Evolutionary conservation across 805 yeast species (phyloP).

Genomic region (Metschnikowia vanudenii): DNA sequence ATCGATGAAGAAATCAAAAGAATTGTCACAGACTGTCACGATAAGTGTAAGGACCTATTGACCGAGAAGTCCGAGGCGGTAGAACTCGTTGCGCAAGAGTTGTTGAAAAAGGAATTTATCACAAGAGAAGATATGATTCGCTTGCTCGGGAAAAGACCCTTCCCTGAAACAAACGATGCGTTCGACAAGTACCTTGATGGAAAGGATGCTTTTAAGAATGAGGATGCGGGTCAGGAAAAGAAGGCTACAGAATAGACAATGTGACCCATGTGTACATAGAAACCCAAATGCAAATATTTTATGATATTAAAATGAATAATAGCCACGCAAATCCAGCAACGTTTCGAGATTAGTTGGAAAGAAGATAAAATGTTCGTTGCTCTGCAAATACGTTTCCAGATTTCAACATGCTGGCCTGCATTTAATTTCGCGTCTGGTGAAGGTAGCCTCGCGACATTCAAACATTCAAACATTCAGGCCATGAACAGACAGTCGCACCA

Average conservation of each 20-base stretch:
- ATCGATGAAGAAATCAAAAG: slow-evolving; percentile 84
- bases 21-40: slow-evolving; percentile 68
- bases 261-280: slow-evolving; percentile 9
- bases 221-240: slow-evolving; percentile 23
- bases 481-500: too few relatives aligned
- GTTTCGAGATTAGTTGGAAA: not conserved
- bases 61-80: slow-evolving; percentile 59
- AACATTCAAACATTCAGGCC: not conserved
- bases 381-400: not conserved
- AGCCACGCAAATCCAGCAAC: too few relatives aligned
- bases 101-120: slow-evolving; percentile 70
- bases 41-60: slow-evolving; percentile 60
- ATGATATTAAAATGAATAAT: too few relatives aligned
- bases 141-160: slow-evolving; percentile 73
- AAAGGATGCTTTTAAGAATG: slow-evolving; percentile 39
- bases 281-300: not conserved
- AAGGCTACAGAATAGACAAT: slow-evolving; percentile 27
- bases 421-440: not conserved
- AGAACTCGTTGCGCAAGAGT: slow-evolving; percentile 69
- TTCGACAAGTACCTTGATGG: slow-evolving; percentile 81
- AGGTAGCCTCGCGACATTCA: not conserved
- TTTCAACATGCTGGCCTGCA: not conserved
- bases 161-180: slow-evolving; percentile 78
- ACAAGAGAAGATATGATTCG: slow-evolving; percentile 80
- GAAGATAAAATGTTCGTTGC: not conserved